phyloP scores from a whole-genome alignment of 345 rosid genomes.

The Rhodamnia argentea region DNA sequence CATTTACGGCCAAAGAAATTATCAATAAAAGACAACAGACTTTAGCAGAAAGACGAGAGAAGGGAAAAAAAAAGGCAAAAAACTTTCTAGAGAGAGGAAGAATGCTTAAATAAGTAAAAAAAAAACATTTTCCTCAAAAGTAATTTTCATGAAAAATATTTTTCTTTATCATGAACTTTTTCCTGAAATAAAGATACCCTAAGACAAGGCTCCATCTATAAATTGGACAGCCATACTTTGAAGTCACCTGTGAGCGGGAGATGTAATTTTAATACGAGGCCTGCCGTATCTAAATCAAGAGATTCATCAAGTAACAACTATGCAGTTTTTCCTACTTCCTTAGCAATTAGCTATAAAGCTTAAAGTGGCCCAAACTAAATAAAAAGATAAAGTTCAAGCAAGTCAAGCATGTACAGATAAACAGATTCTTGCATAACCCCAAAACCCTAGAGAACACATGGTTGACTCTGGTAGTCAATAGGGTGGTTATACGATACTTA shows the following conservation, averaged over 20 bases:
- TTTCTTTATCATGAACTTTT: not conserved
- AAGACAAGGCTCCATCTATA: not conserved
- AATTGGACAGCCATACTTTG: not conserved
- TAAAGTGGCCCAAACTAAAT: not conserved
- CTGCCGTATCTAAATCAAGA: not conserved
- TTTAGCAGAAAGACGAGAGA: too few relatives aligned
- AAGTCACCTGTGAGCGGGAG: not conserved
- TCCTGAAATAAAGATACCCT: not conserved
- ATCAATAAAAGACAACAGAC: not conserved
- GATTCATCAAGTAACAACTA: not conserved
- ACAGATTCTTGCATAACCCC: not conserved
- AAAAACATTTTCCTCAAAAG: not conserved
- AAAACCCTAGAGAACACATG: not conserved
- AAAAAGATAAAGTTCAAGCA: not conserved
- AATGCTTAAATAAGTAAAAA: not conserved
- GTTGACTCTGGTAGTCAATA: not conserved
- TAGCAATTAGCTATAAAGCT: not conserved
- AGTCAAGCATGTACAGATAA: not conserved
- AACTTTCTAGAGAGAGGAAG: too few relatives aligned
- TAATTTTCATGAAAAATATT: fast-evolving
- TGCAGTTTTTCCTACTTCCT: not conserved
- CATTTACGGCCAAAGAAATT: not conserved
- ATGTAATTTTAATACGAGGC: not conserved
- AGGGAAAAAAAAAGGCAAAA: too few relatives aligned
- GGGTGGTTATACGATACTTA: not conserved